A percentile compares a stretch with the other conserved stretches of the same genome.
Conservation (phyloP, 345 rosid genomes). For the Limnanthes douglasii region DNA sequence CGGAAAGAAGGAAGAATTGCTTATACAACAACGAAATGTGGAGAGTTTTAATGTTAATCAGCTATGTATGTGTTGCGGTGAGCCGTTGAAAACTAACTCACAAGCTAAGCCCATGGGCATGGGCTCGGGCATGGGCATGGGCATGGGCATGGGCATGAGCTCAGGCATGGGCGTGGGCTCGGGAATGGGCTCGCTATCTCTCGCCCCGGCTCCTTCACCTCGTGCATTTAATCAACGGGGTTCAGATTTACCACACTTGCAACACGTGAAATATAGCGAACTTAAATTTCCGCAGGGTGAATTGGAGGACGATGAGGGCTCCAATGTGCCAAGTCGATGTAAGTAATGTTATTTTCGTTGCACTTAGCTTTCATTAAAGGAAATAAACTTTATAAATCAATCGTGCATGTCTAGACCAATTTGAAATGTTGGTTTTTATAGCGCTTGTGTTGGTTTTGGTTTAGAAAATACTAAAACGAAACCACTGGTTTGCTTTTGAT, state of each 20-base stretch:
- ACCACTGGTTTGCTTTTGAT: too few relatives aligned
- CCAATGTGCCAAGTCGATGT: constrained; percentile 8
- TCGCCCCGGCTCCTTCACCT: constrained; percentile 70
- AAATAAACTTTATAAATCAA: too few relatives aligned
- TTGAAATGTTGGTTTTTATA: too few relatives aligned
- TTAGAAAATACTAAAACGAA: too few relatives aligned
- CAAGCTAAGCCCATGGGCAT: constrained; percentile 14
- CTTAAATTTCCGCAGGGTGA: constrained; percentile 24
- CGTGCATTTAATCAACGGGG: constrained; percentile 21
- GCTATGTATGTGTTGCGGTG: constrained; percentile 61
- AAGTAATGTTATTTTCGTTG: constrained; percentile 19
- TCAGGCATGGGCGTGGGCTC: too few relatives aligned
- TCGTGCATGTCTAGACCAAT: too few relatives aligned
- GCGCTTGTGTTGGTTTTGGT: too few relatives aligned
- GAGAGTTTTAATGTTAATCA: constrained; percentile 6
- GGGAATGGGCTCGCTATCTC: too few relatives aligned
- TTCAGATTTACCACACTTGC: constrained; percentile 20
- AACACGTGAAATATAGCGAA: constrained; percentile 15
- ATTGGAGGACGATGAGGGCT: constrained; percentile 20
- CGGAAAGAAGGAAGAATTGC: constrained; percentile 21
- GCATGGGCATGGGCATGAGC: constrained; percentile 18
- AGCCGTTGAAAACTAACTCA: constrained; percentile 36
- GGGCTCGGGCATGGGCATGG: constrained; percentile 5
- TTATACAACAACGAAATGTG: constrained; percentile 4
- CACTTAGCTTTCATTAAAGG: too few relatives aligned